Evolutionary conservation across 495 filamentous ascomycete species (phyloP).

Genomic region (Antarctomyces pellizariae): DNA sequence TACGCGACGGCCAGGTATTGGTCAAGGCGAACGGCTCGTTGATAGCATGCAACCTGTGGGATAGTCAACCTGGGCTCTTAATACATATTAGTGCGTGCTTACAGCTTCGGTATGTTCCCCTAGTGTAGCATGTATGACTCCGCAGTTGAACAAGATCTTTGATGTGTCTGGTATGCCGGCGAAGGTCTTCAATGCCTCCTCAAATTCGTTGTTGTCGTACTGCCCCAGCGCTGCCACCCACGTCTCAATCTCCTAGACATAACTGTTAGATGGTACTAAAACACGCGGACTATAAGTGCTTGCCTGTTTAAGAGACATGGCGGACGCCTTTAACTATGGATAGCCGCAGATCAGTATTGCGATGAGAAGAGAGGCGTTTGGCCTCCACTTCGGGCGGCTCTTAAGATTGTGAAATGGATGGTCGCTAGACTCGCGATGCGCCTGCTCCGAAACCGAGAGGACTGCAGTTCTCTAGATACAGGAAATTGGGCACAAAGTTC

Average conservation of each 20-base stretch:
- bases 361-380: too few species aligned
- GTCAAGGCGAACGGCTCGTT: conserved; percentile 69
- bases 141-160: conserved; percentile 97
- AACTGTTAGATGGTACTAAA: conserved; percentile 7
- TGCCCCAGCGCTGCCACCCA: conserved; percentile 82
- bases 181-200: conserved; percentile 60
- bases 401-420: too few species aligned
- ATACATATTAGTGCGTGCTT: conserved; percentile 16
- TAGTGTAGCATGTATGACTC: conserved; percentile 93
- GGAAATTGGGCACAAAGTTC: too few species aligned
- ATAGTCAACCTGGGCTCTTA: conserved; percentile 4
- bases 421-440: too few species aligned
- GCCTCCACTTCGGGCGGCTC: too few species aligned
- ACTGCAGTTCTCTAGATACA: too few species aligned
- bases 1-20: conserved; percentile 94
- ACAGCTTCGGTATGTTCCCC: conserved; percentile 92
- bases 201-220: conserved; percentile 95
- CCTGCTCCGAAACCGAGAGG: too few species aligned
- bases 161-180: conserved; percentile 81
- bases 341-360: too few species aligned
- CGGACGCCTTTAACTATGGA: conserved; percentile 10
- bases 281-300: conserved; percentile 9
- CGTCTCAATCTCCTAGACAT: conserved; percentile 79
- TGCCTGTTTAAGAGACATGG: conserved; percentile 62
- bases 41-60: conserved; percentile 74